These are phyloP conservation scores for Rugiboletus extremiorientalis DNA, from an alignment of 1,284 basidiomycete genomes.

Conservation along the genomic window DNA sequence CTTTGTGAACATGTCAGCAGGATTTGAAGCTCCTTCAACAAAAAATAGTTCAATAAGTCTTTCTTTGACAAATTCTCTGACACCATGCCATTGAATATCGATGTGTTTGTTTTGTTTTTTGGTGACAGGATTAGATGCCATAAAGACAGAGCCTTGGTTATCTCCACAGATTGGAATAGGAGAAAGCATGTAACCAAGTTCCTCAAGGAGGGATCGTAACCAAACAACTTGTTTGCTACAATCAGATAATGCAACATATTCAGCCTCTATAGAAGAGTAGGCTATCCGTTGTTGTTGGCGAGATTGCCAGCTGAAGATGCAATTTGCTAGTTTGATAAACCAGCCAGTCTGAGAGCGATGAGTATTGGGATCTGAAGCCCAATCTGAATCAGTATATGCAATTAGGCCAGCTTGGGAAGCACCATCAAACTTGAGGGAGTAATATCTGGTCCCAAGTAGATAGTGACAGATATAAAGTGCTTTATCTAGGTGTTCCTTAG, in stretches of 20 bases:
- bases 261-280: too few species aligned
- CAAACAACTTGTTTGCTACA: slow-evolving; percentile 22
- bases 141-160: slow-evolving; percentile 38
- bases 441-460: too few species aligned
- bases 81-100: not conserved
- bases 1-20: not conserved
- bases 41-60: not conserved
- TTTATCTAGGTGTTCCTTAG: too few species aligned
- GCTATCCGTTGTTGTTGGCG: not conserved
- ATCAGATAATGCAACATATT: not conserved
- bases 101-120: not conserved
- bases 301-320: not conserved
- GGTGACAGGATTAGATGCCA: slow-evolving; percentile 33
- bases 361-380: slow-evolving; percentile 8
- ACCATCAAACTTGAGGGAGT: not conserved
- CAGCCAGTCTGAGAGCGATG: slow-evolving; percentile 25
- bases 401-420: too few species aligned
- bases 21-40: not conserved
- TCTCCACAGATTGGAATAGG: slow-evolving; percentile 30
- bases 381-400: slow-evolving; percentile 19
- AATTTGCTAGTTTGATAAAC: not conserved
- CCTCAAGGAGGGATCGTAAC: slow-evolving; percentile 20
- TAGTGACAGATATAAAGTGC: too few species aligned
- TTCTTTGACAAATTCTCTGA: not conserved
- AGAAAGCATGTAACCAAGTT: slow-evolving; percentile 15